Evolutionary conservation across 1,284 basidiomycete genomes (phyloP), one percentile per base, ranked within the genome.

Genomic region (Trichosporon inkin): DNA sequence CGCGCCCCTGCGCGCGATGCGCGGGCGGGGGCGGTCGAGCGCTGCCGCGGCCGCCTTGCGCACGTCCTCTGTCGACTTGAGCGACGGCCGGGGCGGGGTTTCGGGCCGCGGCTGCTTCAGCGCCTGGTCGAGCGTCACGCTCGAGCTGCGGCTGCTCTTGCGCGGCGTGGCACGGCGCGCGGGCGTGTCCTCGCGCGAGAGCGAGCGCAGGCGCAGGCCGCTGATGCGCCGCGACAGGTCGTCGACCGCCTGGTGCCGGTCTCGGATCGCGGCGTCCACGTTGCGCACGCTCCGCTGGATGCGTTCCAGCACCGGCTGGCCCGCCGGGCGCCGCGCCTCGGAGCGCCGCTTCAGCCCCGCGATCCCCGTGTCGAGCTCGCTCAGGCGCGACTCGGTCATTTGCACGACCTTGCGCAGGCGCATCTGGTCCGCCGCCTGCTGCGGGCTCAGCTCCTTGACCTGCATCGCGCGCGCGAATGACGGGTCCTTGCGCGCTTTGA

Each of bases 381-480:
- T 70, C 22, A 82, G 68, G 16, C 76, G 69, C 17, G 74, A 68
- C 11, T 79, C 77, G 1, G 79, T 76, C 34, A 72, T 66, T 66
- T 80, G 59, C 19, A 77, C 73, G 11, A 75, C 66, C 52, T 78
- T 76, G 22, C 80, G 73, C 32, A 83, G 71, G 51, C 73, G 71
- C 47, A 69, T 65, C 66, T 81, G 82, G 55, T 78, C 81, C 49
- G 80, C 79, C 11, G 75, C 67, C 61, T 83, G 82, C 63, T 82
- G 80, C 0, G 82, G 80, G 16, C 79, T 80, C 0, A 83, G 76
- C 62, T 82, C 80, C 36, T 79, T 74, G 11, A 81, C 74, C 38
- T 79, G 74, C 49, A 82, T 76, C 62, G 79, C 74, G 53, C 78
- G 77, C 17, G 79, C 79, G 55, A 81, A 80, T 1, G 74, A 72